A percentile compares a stretch with the other conserved stretches of the same genome.
Evolutionary conservation across 352 stramenopile species (phyloP).

Genomic region (Thraustochytrium sp.): DNA sequence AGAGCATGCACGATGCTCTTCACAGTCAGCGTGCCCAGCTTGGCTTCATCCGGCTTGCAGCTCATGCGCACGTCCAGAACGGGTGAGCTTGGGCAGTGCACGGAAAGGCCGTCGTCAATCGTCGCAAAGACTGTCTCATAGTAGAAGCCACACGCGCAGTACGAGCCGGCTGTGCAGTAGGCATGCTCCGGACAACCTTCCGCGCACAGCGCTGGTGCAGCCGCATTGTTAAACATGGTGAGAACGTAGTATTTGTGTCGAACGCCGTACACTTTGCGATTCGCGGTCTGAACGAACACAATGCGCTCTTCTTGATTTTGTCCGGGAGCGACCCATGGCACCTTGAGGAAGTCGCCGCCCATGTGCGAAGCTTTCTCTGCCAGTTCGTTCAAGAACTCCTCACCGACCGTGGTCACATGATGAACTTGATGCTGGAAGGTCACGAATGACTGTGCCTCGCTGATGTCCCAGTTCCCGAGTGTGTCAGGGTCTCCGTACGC

Average conservation of each 20-base stretch:
- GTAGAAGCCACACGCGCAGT: conserved; percentile 17
- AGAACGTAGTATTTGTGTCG: neutral
- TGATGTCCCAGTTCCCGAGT: neutral
- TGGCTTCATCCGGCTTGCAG: neutral
- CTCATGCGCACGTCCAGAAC: neutral
- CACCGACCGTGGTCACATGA: neutral
- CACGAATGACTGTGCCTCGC: neutral
- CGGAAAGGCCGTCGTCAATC: neutral
- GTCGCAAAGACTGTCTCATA: neutral
- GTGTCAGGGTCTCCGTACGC: neutral
- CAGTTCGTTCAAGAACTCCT: neutral
- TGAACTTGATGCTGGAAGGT: neutral
- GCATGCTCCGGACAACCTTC: neutral
- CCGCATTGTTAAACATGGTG: neutral
- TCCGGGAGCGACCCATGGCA: neutral
- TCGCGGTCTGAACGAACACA: neutral
- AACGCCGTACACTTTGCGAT: neutral
- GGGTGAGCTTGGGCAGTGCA: neutral
- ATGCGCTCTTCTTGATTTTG: neutral
- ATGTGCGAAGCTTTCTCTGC: neutral
- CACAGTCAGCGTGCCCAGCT: neutral
- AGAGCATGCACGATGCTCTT: neutral
- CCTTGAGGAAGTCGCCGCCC: neutral
- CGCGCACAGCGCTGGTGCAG: neutral
- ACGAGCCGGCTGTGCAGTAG: neutral